These are phyloP conservation scores for Annona cherimola DNA, from an alignment of 164 flowering plant genomes.

Conservation along the genomic window DNA sequence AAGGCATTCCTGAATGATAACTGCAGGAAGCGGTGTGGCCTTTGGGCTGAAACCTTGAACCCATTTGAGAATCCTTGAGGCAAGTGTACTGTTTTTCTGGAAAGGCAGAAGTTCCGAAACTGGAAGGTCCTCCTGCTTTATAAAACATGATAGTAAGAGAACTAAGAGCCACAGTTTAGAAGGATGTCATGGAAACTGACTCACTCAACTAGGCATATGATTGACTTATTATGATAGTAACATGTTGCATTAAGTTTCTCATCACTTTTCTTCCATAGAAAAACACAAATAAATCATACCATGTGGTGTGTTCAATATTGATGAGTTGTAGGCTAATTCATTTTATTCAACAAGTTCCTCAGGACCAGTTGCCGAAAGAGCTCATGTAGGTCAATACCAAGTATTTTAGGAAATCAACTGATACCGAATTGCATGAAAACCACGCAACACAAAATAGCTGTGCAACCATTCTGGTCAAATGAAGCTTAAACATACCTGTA, in stretches of 20 bases:
- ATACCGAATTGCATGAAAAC: not conserved
- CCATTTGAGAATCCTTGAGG: constrained; percentile 72
- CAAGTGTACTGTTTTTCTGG: constrained; percentile 80
- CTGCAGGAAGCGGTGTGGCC: constrained; percentile 67
- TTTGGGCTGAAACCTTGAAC: constrained; percentile 48
- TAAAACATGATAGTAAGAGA: not conserved
- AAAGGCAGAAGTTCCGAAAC: constrained; percentile 74
- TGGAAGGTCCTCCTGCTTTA: constrained; percentile 54
- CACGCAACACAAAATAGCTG: not conserved
- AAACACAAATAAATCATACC: not conserved
- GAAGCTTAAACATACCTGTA: constrained; percentile 40
- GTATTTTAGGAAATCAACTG: not conserved
- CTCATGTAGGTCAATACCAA: not conserved
- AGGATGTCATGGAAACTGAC: not conserved
- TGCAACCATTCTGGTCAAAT: constrained; percentile 1
- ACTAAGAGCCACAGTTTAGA: not conserved
- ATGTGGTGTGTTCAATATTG: not conserved
- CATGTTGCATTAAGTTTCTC: not conserved
- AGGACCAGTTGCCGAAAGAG: not conserved
- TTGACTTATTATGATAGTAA: not conserved
- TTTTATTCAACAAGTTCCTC: not conserved
- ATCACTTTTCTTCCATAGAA: not conserved
- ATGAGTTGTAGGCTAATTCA: not conserved
- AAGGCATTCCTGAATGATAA: constrained; percentile 87
- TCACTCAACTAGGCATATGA: not conserved